Evolutionary conservation across 2,329 filamentous ascomycete genomes (phyloP), one percentile per base, ranked within the genome.

Genomic region (Bipolaris cookei): DNA sequence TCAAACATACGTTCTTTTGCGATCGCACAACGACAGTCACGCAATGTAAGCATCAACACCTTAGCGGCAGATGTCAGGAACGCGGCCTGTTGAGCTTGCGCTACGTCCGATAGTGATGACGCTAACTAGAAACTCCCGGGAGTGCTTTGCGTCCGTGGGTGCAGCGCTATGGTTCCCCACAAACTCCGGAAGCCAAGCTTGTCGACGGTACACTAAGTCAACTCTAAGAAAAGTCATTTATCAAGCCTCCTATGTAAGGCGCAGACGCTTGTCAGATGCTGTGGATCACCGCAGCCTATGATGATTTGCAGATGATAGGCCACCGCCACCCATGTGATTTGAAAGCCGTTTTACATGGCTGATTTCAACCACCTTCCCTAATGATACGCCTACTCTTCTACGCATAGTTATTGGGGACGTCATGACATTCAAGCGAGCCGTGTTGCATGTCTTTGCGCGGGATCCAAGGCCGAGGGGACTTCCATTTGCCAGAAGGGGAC

Each of bases 131-230:
- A 67, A 56, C 55, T 57, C 43, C 58, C 55, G 42, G 23, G 10
- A 30, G 58, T 54, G 21, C 4, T 11, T 16, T 34, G 41, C 41
- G 39, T 43, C 46, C 45, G 45, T 53, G 53, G 50, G 5, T 28
- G 25, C 2, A 8, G 53, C 63, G 58, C 59, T 63, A 70, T 73
- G 71, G 70, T 71, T 73, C 70, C 70, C 70, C 71, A 68, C 67
- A 56, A 66, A 65, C 55, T 69, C 70, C 64, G 64, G 59, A 59
- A 34, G 63, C 62, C 60, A 71, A 66, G 47, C 48, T 48, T 35
- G 54, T 53, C 46, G 51, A 58, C 50, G 54, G 44, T 51, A 44
- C 34, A 39, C 64, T 65, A 65, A 49, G 28, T 50, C 43, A 50
- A 37, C 6, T 30, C 37, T 16, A 16, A 51, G 42, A 39, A 30